A percentile compares a stretch with the other conserved stretches of the same genome.
phyloP scores from a whole-genome alignment of 495 filamentous ascomycete species.

The Aspergillus kassunensis region DNA sequence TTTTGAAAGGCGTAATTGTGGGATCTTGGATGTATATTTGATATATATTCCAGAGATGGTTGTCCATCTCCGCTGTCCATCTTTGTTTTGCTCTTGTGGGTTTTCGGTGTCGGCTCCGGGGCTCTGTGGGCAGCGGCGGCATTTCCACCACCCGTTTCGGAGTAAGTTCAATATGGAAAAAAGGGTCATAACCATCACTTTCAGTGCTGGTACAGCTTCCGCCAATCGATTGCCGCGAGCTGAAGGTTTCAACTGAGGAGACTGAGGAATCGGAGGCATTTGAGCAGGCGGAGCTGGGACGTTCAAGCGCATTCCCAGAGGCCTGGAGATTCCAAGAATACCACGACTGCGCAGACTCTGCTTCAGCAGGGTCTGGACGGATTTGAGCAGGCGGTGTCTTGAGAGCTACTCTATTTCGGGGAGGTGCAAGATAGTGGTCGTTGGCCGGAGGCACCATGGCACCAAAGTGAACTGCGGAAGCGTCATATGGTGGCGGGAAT shows the following conservation, averaged over 20 bases:
- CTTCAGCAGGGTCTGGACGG: slow-evolving; percentile 33
- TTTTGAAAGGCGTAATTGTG: slow-evolving; percentile 88
- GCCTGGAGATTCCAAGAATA: slow-evolving; percentile 31
- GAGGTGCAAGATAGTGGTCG: slow-evolving; percentile 47
- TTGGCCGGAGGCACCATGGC: slow-evolving; percentile 25
- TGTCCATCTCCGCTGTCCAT: slow-evolving; percentile 90
- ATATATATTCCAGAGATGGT: slow-evolving; percentile 91
- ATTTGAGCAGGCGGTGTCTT: slow-evolving; percentile 62
- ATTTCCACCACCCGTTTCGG: slow-evolving; percentile 33
- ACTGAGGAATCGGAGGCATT: slow-evolving; percentile 65
- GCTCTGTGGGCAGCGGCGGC: slow-evolving; percentile 29
- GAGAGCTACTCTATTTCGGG: slow-evolving; percentile 50
- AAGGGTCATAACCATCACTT: slow-evolving; percentile 54
- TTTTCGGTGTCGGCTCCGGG: slow-evolving; percentile 19
- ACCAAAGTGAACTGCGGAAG: slow-evolving; percentile 20
- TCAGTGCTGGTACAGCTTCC: slow-evolving; percentile 69
- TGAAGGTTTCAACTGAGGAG: slow-evolving; percentile 61
- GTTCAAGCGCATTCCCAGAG: slow-evolving; percentile 38
- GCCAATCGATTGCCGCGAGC: slow-evolving; percentile 60
- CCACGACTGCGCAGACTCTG: slow-evolving; percentile 26
- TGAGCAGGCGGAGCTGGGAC: slow-evolving; percentile 58
- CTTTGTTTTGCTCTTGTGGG: slow-evolving; percentile 26
- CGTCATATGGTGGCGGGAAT: slow-evolving; percentile 32
- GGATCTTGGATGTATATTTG: slow-evolving; percentile 84
- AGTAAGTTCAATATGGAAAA: slow-evolving; percentile 44